Base-by-base conservation (phyloP, 805 yeast species). In the Grigorovia transvaalensis region DNA sequence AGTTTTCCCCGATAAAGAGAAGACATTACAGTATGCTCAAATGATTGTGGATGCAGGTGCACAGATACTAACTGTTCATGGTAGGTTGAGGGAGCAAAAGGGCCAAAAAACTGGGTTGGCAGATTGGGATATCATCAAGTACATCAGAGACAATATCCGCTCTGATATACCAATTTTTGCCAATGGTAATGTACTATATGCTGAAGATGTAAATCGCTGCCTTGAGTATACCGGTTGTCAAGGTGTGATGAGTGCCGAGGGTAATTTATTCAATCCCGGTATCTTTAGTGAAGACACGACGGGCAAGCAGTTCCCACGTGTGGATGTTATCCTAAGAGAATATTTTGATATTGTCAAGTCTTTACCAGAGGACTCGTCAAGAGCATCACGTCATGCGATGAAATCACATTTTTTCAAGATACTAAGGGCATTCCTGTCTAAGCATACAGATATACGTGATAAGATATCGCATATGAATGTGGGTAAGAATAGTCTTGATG, bases 171-270 rank as follows among this genome's bases (percentile, higher is more conserved):
- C 93, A 0, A 84, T 93, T 58, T 86, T 93, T 62, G 88, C 96
- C 45, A 93, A 93, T 66, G 99, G 99, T 6, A 93, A 93, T 67
- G 79, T 93, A n/a, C 70, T 93, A 46, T 93, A 93, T 61, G 87
- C 95, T 0, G 85, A 83, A 45, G 98, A 93, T 65, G 72, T 91
- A 23, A 74, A 74, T 1, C 74, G 93, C 54, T 85, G 96, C 65
- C 64, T 80, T 45, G 74, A 74, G 1, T 76, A 71, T 9, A 80
- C 88, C 4, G 71, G 70, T 0, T 85, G 93, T 56, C 97, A 93
- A 69, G 96, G 89, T 0, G 93, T 93, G 17, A 93, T 93, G 99
- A 83, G 95, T 44, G 99, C 99, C 1, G 99, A 93, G 67, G 96
- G 96, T 0, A 89, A 89, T 62, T 71, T 93, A 40, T 86, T 83